These are phyloP conservation scores for Eimeria mitis DNA, from an alignment of 169 alveolate species.

Conservation along the genomic window DNA sequence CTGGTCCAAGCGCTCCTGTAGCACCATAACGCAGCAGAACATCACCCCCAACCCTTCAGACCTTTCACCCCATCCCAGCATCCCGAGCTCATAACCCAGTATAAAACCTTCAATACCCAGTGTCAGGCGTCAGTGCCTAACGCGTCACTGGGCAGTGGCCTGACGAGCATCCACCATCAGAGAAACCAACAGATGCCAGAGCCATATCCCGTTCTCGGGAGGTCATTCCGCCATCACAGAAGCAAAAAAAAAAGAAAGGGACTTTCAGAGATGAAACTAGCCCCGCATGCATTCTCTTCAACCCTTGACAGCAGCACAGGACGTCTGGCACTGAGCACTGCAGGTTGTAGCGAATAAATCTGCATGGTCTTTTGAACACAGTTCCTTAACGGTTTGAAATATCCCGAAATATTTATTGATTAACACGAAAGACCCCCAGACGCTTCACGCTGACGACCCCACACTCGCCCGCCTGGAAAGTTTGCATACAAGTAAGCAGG, in stretches of 20 bases:
- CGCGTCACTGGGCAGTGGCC: neutral
- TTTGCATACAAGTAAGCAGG: neutral
- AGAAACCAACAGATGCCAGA: neutral
- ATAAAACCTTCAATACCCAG: too few relatives aligned
- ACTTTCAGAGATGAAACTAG: neutral
- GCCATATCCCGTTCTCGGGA: neutral
- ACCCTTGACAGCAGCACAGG: neutral
- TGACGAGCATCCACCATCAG: neutral
- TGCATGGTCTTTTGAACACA: neutral
- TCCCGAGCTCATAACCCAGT: too few relatives aligned
- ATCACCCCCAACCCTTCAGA: neutral
- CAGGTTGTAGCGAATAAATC: neutral
- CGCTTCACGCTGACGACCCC: neutral
- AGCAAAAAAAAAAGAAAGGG: neutral
- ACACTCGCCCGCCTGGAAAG: neutral
- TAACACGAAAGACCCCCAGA: neutral
- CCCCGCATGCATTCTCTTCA: neutral
- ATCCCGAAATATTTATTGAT: neutral
- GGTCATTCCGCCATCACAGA: neutral
- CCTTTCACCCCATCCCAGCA: neutral
- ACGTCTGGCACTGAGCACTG: neutral
- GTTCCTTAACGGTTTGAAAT: neutral
- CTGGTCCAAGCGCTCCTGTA: conserved; percentile 96
- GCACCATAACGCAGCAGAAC: neutral
- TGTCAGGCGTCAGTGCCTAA: neutral